Conservation (phyloP, 768 basidiomycete species). For the Butyriboletus loyo region DNA sequence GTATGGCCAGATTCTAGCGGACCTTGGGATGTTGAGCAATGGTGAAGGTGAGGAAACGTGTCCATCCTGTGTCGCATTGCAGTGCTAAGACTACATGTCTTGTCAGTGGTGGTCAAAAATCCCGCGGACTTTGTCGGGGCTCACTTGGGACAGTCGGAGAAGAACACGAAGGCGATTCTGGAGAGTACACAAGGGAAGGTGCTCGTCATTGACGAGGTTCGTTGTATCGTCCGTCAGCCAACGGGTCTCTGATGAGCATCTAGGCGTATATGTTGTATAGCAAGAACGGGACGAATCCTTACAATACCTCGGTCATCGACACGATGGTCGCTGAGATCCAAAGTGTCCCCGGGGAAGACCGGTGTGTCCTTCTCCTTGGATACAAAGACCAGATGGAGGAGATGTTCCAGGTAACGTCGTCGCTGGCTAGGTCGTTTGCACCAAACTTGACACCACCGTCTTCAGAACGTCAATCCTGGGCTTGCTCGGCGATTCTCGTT, state of each 20-base stretch:
- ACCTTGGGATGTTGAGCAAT: constrained; percentile 63
- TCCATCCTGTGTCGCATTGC: neutral
- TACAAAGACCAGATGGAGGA: constrained; percentile 66
- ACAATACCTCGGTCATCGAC: constrained; percentile 69
- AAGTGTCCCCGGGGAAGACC: constrained; percentile 65
- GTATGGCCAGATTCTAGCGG: constrained; percentile 62
- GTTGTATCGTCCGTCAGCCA: neutral
- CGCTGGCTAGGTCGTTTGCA: neutral
- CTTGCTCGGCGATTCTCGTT: constrained; percentile 64
- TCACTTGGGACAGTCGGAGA: constrained; percentile 58
- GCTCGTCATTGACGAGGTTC: constrained; percentile 68
- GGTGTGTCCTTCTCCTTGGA: constrained; percentile 63
- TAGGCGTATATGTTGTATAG: constrained; percentile 71
- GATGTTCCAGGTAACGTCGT: constrained; percentile 63
- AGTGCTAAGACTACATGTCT: neutral
- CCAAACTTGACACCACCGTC: neutral
- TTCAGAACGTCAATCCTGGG: constrained; percentile 69
- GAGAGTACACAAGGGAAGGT: constrained; percentile 61
- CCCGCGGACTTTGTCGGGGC: constrained; percentile 66
- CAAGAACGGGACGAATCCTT: constrained; percentile 42
- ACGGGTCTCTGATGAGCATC: neutral
- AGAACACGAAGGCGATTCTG: constrained; percentile 62
- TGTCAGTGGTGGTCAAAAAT: constrained; percentile 60
- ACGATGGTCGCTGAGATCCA: constrained; percentile 76
- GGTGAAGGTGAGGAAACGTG: constrained; percentile 53